Evolutionary conservation across 2,329 filamentous ascomycete species (phyloP), one percentile per base, ranked within the genome.

Genomic region (Diaporthe sp.): DNA sequence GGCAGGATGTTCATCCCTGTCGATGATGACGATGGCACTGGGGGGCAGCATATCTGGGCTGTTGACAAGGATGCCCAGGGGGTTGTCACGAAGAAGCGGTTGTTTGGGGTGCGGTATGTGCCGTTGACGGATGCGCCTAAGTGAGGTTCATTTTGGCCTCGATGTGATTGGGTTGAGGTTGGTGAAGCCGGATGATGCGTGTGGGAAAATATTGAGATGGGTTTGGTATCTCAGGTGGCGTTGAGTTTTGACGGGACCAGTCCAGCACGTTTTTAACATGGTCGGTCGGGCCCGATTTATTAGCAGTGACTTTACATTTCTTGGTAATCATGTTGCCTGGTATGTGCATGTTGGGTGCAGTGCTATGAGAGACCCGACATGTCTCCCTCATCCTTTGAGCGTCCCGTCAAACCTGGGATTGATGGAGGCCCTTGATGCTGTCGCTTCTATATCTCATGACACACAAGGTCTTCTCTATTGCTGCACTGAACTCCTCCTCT

Each of bases 1-100:
- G 97, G 97, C 0, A 88, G 93, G 77, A 88, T 97, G 84, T 96
- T 97, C 81, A 94, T 97, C 15, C 94, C 94, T 0, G 91, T 96
- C 2, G 90, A 92, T 71, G 89, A 91, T 50, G 86, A 88, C 44
- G 80, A 81, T 8, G 79, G 79, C 7, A 81, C 83, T 3, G 81
- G 81, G 47, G 81, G 83, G 69, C 94, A 96, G 84, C 88, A 92
- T 79, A 91, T 96, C 12, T 96, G 92, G 88, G 88, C 91, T 2
- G 88, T 96, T 56, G 91, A 95, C 79, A 96, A 96, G 86, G 90
- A 93, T 78, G 85, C 83, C 47, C 82, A 92, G 7, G 94, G 94
- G 2, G 84, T 83, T 3, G 84, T 96, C 3, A 87, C 82, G 35
- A 91, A 85, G 84, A 88, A 88, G 83, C 91, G 87, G 83, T 78